Percentiles rank a stretch among this genome's conserved stretches.
These are phyloP conservation scores for Quercus rubra DNA, from an alignment of 306 rosid genomes.

Conservation along the genomic window DNA sequence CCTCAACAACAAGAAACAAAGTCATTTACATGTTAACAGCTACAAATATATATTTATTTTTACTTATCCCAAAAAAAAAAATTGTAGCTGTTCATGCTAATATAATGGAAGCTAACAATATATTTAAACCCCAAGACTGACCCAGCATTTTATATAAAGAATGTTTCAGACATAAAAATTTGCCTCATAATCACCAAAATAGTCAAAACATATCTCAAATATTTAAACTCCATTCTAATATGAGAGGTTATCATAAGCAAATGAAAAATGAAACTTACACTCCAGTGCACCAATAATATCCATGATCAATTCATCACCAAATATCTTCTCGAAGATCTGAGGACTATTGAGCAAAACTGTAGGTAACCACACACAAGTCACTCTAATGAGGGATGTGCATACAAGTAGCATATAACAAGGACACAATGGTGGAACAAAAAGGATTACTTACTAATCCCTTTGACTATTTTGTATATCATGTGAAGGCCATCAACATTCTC, in stretches of 20 bases:
- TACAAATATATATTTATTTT: too few relatives aligned
- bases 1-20: too few relatives aligned
- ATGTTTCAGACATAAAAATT: not conserved
- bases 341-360: constrained; percentile 88
- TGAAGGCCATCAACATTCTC: constrained; percentile 83
- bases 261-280: constrained; percentile 55
- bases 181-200: not conserved
- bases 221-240: not conserved
- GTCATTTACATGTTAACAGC: not conserved
- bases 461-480: constrained; percentile 86
- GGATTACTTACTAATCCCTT: constrained; percentile 81
- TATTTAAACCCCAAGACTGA: not conserved
- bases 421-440: constrained; percentile 10
- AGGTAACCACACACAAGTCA: constrained; percentile 13
- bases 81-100: not conserved
- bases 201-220: not conserved
- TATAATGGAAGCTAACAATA: not conserved
- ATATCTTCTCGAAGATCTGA: constrained; percentile 79
- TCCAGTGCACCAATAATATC: constrained; percentile 87
- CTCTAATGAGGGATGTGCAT: constrained; percentile 7
- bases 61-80: not conserved
- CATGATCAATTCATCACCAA: constrained; percentile 78
- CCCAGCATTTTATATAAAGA: not conserved
- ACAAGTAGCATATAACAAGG: not conserved
- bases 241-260: not conserved